Percentiles rank a stretch among this genome's conserved stretches.
Evolutionary conservation across 768 basidiomycete species (phyloP).

Genomic region (Leccinum olivaceopallidum): DNA sequence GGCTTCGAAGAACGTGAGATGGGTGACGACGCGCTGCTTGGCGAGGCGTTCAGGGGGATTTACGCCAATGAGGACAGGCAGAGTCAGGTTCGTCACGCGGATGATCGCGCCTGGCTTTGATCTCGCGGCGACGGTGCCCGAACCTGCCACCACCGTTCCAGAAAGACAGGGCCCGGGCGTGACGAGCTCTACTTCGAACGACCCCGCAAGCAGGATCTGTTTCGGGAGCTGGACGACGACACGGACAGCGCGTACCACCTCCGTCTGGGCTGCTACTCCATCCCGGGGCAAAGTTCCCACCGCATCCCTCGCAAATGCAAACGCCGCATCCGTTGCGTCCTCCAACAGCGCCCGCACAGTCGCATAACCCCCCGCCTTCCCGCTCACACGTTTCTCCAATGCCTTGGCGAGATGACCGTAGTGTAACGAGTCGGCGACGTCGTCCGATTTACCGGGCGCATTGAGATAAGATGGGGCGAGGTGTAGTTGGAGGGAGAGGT

Average conservation of each 20-base stretch:
- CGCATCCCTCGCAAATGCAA: constrained; percentile 38
- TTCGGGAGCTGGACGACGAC: constrained; percentile 48
- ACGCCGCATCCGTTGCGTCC: constrained; percentile 39
- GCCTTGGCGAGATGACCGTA: constrained; percentile 63
- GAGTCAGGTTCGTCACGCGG: constrained; percentile 45
- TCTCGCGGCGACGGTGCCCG: not conserved
- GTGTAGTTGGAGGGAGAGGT: constrained; percentile 47
- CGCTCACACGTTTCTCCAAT: constrained; percentile 33
- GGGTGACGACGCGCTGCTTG: constrained; percentile 62
- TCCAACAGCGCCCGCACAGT: constrained; percentile 35
- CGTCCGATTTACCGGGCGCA: constrained; percentile 46
- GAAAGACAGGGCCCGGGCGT: constrained; percentile 12
- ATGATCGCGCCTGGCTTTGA: constrained; percentile 28
- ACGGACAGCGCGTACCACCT: constrained; percentile 33
- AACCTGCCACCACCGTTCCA: not conserved
- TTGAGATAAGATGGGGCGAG: constrained; percentile 44
- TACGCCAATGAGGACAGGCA: constrained; percentile 66
- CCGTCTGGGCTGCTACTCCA: not conserved
- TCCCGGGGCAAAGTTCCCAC: constrained; percentile 12
- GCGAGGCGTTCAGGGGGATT: constrained; percentile 67
- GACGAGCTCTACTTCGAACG: constrained; percentile 43
- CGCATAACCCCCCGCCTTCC: constrained; percentile 24
- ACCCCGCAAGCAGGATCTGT: constrained; percentile 50
- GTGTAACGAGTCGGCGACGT: constrained; percentile 59
- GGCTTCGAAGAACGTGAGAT: constrained; percentile 46